phyloP scores from a whole-genome alignment of 495 filamentous ascomycete genomes.

The Annulohypoxylon stygium region DNA sequence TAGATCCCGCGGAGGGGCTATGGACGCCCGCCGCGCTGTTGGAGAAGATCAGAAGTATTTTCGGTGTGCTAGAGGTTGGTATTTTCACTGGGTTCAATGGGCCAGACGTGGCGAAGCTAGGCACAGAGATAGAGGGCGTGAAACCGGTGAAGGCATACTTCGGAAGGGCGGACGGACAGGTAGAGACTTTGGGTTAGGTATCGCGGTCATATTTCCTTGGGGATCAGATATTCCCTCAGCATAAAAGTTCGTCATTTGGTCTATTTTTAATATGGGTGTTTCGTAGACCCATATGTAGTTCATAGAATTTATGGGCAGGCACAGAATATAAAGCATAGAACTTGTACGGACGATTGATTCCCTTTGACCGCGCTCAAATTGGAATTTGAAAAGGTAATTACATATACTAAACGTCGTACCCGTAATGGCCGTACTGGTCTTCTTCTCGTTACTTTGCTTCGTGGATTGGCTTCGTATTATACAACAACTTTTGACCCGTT shows the following conservation, averaged over 20 bases:
- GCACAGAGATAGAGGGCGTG: slow-evolving; percentile 77
- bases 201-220: not conserved
- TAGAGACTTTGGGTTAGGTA: slow-evolving; percentile 56
- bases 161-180: slow-evolving; percentile 84
- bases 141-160: slow-evolving; percentile 96
- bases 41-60: slow-evolving; percentile 79
- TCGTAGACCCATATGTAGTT: not conserved
- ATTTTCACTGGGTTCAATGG: slow-evolving; percentile 88
- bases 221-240: not conserved
- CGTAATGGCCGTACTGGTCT: slow-evolving; percentile 38
- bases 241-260: not conserved
- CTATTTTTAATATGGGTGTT: not conserved
- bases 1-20: slow-evolving; percentile 69
- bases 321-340: slow-evolving; percentile 6
- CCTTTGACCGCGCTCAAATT: slow-evolving; percentile 29
- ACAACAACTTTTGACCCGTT: slow-evolving; percentile 47
- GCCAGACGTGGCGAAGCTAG: slow-evolving; percentile 68
- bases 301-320: slow-evolving; percentile 8
- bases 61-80: slow-evolving; percentile 91
- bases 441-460: slow-evolving; percentile 44
- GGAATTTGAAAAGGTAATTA: slow-evolving; percentile 42
- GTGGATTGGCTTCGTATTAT: slow-evolving; percentile 47
- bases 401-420: slow-evolving; percentile 50
- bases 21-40: slow-evolving; percentile 85
- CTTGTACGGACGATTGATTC: not conserved